phyloP scores from a whole-genome alignment of 169 alveolate genomes.

The Cryptosporidium ryanae region DNA sequence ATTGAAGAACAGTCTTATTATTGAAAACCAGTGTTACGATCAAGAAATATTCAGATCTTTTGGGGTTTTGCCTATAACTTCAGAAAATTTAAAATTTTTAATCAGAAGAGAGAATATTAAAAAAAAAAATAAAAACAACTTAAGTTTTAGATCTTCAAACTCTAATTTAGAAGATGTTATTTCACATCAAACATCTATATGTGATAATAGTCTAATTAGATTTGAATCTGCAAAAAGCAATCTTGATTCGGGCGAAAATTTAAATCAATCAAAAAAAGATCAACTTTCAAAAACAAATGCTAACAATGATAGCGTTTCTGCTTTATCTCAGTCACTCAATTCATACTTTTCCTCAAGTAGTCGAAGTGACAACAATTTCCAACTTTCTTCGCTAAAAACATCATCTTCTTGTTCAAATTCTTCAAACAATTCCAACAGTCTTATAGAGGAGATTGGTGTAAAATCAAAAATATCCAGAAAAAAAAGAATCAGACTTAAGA shows the following conservation, averaged over 20 bases:
- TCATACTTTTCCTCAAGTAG: too few species aligned
- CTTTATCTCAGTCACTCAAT: too few species aligned
- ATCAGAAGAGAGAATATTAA: not conserved
- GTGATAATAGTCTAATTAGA: conserved; percentile 6
- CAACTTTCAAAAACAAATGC: too few species aligned
- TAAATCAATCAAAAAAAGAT: too few species aligned
- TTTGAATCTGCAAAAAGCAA: not conserved
- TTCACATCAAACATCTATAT: not conserved
- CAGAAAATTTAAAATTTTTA: conserved; percentile 6
- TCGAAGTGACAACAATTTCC: not conserved
- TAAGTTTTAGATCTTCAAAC: too few species aligned
- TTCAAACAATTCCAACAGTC: conserved; percentile 1
- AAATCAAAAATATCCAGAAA: conserved; percentile 18
- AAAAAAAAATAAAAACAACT: not conserved
- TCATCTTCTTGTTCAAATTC: conserved; percentile 17
- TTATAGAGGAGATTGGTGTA: not conserved
- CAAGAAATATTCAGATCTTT: conserved; percentile 37
- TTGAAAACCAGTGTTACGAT: conserved; percentile 39
- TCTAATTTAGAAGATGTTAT: not conserved
- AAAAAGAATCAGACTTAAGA: conserved; percentile 9
- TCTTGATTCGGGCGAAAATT: too few species aligned
- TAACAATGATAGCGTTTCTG: too few species aligned
- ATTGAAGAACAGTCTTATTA: not conserved
- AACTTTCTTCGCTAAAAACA: conserved; percentile 2
- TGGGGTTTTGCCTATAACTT: conserved; percentile 46